Evolutionary conservation across 2,329 filamentous ascomycete species (phyloP).

Genomic region (Colletotrichum spaethianum): DNA sequence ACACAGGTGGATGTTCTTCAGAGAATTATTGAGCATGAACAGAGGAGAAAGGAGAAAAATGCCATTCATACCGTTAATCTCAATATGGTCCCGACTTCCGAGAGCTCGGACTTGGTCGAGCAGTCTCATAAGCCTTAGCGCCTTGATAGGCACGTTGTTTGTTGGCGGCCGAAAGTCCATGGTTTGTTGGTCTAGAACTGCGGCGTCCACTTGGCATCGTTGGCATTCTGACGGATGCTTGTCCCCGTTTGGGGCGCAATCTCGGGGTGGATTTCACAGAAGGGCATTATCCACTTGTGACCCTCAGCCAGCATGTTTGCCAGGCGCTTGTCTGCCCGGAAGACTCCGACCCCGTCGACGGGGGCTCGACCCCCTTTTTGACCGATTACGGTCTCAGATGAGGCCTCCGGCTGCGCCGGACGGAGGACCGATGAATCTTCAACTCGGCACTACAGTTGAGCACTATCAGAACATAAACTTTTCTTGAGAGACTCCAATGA

Average conservation of each 20-base stretch:
- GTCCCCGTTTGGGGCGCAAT: slow-evolving; percentile 29
- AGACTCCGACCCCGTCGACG: background rate
- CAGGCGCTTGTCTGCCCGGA: slow-evolving; percentile 20
- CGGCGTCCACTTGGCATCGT: slow-evolving; percentile 4
- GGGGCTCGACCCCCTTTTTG: background rate
- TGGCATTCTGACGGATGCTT: slow-evolving; percentile 8
- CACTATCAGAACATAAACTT: background rate
- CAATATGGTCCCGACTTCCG: background rate
- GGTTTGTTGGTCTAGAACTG: slow-evolving; percentile 9
- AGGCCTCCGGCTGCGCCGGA: slow-evolving; percentile 16
- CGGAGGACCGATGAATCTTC: slow-evolving; percentile 19
- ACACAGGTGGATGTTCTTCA: background rate
- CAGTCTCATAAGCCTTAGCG: background rate
- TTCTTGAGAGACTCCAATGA: background rate
- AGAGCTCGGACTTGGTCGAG: background rate
- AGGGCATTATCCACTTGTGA: slow-evolving; percentile 19
- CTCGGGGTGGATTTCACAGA: slow-evolving; percentile 26
- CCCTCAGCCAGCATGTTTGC: slow-evolving; percentile 16
- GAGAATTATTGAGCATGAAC: background rate
- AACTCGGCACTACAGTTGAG: slow-evolving; percentile 4
- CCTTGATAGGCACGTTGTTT: background rate
- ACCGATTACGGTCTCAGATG: background rate
- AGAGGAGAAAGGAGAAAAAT: background rate
- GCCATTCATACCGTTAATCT: background rate
- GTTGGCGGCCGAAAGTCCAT: slow-evolving; percentile 2